Evolutionary conservation across 2,329 filamentous ascomycete species (phyloP), one percentile per base, ranked within the genome.

Genomic region (Colletotrichum destructivum): DNA sequence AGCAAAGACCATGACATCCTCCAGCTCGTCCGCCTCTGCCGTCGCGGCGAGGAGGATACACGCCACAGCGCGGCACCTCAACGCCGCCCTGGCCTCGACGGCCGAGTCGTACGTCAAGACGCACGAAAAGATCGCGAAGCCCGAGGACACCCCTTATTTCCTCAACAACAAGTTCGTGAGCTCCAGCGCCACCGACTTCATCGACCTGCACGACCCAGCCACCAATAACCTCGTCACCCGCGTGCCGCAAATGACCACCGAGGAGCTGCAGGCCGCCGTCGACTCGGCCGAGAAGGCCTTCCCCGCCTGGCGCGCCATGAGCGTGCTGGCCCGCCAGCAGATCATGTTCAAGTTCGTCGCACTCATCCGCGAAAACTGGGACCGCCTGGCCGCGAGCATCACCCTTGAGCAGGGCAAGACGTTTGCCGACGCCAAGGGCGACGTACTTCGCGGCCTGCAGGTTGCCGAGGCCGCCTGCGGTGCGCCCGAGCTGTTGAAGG

Each of bases 371-470:
- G 92, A 95, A 84, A 92, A 96, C 84, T 95, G 93, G 93, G 94
- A 96, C 81, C 88, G 94, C 21, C 84, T 96, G 75, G 94, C 94
- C 18, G 93, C 94, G 15, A 94, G 92, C 84, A 96, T 96, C 81
- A 95, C 93, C 8, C 87, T 96, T 68, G 94, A 96, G 85, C 94
- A 96, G 86, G 94, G 94, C 81, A 96, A 96, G 89, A 96, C 94
- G 0, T 92, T 96, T 81, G 92, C 92, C 64, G 94, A 96, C 81
- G 93, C 94, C 46, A 92, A 88, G 82, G 94, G 94, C 55, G 94
- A 96, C 81, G 94, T 96, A 26, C 88, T 96, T 62, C 88, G 94
- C 76, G 94, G 94, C 57, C 86, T 96, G 71, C 94, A 96, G 86
- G 94, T 96, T 35, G 94, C 94, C 3, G 94, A 96, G 86, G 93